Conservation (phyloP, 169 alveolate species). For the Plasmodium vivax region DNA sequence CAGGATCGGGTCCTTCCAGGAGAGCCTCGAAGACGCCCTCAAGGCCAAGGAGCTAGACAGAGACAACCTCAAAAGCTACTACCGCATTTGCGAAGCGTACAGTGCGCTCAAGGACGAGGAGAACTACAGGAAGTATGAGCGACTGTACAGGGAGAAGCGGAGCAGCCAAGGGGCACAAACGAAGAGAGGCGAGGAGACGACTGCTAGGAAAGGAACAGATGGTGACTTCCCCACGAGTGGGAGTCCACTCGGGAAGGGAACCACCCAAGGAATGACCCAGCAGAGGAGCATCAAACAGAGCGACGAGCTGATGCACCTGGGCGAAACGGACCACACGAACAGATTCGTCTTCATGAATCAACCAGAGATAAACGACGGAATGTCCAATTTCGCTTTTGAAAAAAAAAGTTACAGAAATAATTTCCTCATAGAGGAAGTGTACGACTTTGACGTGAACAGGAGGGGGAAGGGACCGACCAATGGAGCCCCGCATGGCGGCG, state of each 20-base stretch:
- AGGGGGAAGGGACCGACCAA: neutral
- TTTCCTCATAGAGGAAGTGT: conserved; percentile 55
- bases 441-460: conserved; percentile 27
- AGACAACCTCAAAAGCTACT: conserved; percentile 50
- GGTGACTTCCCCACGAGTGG: neutral
- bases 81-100: conserved; percentile 58
- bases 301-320: conserved; percentile 11
- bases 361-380: neutral
- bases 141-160: conserved; percentile 13
- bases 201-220: neutral
- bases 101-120: conserved; percentile 26
- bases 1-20: conserved; percentile 34
- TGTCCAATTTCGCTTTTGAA: conserved; percentile 11
- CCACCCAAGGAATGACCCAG: neutral
- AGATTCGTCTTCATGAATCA: conserved; percentile 14
- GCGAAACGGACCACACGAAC: conserved; percentile 21
- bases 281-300: conserved; percentile 7
- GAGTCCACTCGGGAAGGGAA: neutral
- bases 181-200: neutral
- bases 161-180: neutral
- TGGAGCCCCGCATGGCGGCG: neutral
- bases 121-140: conserved; percentile 20
- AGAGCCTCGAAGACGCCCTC: conserved; percentile 51
- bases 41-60: conserved; percentile 34
- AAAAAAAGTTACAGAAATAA: conserved; percentile 29